phyloP scores from a whole-genome alignment of 2,329 filamentous ascomycete species.

The Stachybotrys chartarum region DNA sequence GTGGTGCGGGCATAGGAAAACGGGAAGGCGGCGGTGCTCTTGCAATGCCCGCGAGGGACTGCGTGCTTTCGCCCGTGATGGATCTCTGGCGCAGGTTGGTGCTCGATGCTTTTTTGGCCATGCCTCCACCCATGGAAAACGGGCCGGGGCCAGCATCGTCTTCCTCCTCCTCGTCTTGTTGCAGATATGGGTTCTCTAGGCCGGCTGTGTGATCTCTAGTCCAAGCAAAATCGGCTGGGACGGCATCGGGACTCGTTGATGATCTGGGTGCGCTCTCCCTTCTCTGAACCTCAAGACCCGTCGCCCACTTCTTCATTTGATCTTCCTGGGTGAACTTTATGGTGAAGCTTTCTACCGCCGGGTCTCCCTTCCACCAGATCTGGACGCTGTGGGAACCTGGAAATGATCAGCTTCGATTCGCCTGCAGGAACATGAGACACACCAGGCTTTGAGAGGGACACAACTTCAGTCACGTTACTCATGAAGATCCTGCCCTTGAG shows the following conservation, averaged over 20 bases:
- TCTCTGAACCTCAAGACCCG: slow-evolving; percentile 70
- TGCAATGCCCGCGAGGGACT: slow-evolving; percentile 48
- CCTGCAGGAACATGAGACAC: slow-evolving; percentile 22
- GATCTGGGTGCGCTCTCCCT: slow-evolving; percentile 49
- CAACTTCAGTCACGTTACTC: slow-evolving; percentile 95
- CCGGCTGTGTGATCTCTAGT: slow-evolving; percentile 59
- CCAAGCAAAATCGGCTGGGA: slow-evolving; percentile 72
- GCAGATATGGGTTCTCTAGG: slow-evolving; percentile 76
- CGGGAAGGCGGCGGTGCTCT: slow-evolving; percentile 57
- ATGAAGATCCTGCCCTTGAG: slow-evolving; percentile 98
- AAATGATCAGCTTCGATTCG: slow-evolving; percentile 16
- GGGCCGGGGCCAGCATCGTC: slow-evolving; percentile 37
- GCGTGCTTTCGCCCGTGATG: slow-evolving; percentile 62
- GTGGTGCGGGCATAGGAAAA: slow-evolving; percentile 58
- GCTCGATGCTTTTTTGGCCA: slow-evolving; percentile 50
- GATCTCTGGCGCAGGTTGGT: slow-evolving; percentile 70
- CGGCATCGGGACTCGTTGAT: slow-evolving; percentile 36
- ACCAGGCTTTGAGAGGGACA: slow-evolving; percentile 84
- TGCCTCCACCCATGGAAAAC: slow-evolving; percentile 12
- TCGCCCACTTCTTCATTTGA: slow-evolving; percentile 86
- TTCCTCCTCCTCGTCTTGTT: slow-evolving; percentile 56
- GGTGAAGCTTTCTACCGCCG: slow-evolving; percentile 90
- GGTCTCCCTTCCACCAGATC: slow-evolving; percentile 98
- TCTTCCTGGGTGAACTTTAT: slow-evolving; percentile 92
- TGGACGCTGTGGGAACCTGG: slow-evolving; percentile 88